phyloP scores from a whole-genome alignment of 1,284 basidiomycete species.

The Cutaneotrichosporon cutaneum region DNA sequence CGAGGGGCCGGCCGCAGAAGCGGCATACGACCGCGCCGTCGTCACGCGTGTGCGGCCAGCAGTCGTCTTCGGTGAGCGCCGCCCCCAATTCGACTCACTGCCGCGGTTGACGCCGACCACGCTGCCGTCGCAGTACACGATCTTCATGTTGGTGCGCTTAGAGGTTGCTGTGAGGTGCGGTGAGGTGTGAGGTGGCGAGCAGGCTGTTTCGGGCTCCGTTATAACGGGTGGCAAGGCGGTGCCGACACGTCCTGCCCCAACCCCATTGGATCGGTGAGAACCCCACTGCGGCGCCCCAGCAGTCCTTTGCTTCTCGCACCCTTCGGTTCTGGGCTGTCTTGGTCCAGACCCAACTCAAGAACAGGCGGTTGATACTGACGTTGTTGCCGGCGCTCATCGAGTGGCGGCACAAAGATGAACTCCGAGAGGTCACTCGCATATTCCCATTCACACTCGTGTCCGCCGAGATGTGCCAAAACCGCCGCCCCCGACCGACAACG shows the following conservation, averaged over 20 bases:
- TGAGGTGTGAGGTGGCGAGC: background rate
- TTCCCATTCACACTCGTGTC: too few species aligned
- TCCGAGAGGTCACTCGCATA: too few species aligned
- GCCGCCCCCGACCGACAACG: background rate
- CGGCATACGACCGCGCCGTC: conserved; percentile 6
- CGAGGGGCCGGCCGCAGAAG: background rate
- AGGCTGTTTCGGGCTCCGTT: background rate
- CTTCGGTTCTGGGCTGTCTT: background rate
- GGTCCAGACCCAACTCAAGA: background rate
- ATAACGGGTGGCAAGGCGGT: background rate
- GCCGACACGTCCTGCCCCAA: background rate
- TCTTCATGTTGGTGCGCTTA: background rate
- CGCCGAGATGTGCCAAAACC: too few species aligned
- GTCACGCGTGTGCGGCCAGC: background rate
- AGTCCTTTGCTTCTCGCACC: background rate
- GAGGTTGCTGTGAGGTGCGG: background rate
- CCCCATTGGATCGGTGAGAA: background rate
- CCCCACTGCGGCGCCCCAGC: background rate
- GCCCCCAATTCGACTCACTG: background rate
- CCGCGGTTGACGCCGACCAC: conserved; percentile 1
- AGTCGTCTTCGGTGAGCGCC: conserved; percentile 1
- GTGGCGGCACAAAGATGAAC: too few species aligned
- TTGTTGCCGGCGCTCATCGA: background rate
- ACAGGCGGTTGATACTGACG: background rate
- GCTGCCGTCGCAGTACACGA: conserved; percentile 4